phyloP scores from a whole-genome alignment of 2,329 filamentous ascomycete genomes.

The Colletotrichum magnum region DNA sequence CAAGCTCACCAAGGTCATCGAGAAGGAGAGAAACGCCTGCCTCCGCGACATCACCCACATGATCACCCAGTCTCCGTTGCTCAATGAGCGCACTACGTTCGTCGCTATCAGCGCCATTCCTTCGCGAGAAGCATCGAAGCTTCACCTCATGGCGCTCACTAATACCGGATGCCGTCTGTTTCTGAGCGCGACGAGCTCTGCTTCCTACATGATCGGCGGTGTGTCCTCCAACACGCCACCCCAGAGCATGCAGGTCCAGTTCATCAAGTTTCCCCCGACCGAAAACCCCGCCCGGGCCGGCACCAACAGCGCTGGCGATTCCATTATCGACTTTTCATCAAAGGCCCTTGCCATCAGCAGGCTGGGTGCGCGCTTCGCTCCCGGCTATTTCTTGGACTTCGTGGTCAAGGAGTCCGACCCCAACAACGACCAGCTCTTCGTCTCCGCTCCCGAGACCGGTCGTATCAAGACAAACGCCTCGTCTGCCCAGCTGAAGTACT shows the following conservation, averaged over 20 bases:
- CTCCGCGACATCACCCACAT: constrained; percentile 87
- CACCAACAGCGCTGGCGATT: constrained; percentile 49
- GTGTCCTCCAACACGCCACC: constrained; percentile 80
- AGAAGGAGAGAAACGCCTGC: constrained; percentile 73
- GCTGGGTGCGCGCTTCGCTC: constrained; percentile 77
- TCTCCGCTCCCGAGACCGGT: constrained; percentile 89
- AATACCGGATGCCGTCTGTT: constrained; percentile 93
- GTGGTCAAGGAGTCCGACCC: constrained; percentile 73
- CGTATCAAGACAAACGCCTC: constrained; percentile 77
- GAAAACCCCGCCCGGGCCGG: constrained; percentile 52
- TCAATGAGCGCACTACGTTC: constrained; percentile 79
- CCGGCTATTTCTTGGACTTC: constrained; percentile 93
- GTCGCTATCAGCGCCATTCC: constrained; percentile 90
- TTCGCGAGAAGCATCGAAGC: constrained; percentile 81
- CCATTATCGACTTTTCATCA: constrained; percentile 63
- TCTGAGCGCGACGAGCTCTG: constrained; percentile 88
- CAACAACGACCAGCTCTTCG: constrained; percentile 79
- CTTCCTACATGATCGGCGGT: constrained; percentile 74
- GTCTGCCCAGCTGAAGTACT: constrained; percentile 72
- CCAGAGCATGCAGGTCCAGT: constrained; percentile 97
- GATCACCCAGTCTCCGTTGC: constrained; percentile 79
- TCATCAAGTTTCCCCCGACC: constrained; percentile 91
- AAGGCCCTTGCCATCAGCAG: constrained; percentile 64
- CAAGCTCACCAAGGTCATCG: constrained; percentile 74
- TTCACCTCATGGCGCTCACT: constrained; percentile 92